phyloP scores from a whole-genome alignment of 2,329 filamentous ascomycete species.

The Clarireedia paspali region DNA sequence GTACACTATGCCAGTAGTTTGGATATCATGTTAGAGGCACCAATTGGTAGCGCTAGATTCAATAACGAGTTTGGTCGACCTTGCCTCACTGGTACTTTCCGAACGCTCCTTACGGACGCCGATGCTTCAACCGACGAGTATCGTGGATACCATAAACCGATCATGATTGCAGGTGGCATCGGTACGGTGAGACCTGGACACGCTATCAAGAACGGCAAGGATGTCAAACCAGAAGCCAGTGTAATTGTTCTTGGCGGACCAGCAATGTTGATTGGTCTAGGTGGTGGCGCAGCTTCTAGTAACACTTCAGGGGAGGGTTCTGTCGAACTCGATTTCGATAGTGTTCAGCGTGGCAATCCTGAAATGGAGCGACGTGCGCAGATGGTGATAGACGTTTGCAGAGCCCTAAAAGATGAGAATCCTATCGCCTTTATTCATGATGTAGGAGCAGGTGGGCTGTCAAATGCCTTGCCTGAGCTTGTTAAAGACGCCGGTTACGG shows the following conservation, averaged over 20 bases:
- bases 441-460: constrained; percentile 86
- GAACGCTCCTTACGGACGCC: constrained; percentile 72
- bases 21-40: constrained; percentile 96
- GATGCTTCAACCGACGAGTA: constrained; percentile 46
- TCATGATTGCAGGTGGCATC: constrained; percentile 95
- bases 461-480: constrained; percentile 75
- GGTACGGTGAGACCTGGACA: constrained; percentile 88
- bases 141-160: constrained; percentile 94
- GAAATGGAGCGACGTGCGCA: constrained; percentile 94
- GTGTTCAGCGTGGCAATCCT: constrained; percentile 92
- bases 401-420: constrained; percentile 72
- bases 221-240: constrained; percentile 81
- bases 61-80: constrained; percentile 98
- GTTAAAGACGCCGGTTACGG: constrained; percentile 89
- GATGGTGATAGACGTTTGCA: constrained; percentile 95
- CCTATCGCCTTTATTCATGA: constrained; percentile 97
- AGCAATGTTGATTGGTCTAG: constrained; percentile 95
- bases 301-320: constrained; percentile 80
- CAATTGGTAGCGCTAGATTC: constrained; percentile 89
- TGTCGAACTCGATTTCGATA: constrained; percentile 91
- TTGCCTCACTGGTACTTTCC: constrained; percentile 81
- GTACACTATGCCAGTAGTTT: constrained; percentile 87
- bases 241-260: constrained; percentile 90
- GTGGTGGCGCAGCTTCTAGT: constrained; percentile 90
- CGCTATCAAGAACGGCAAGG: constrained; percentile 72